Conservation (phyloP, 2,329 filamentous ascomycete species). For the Trichoderma harzianum region DNA sequence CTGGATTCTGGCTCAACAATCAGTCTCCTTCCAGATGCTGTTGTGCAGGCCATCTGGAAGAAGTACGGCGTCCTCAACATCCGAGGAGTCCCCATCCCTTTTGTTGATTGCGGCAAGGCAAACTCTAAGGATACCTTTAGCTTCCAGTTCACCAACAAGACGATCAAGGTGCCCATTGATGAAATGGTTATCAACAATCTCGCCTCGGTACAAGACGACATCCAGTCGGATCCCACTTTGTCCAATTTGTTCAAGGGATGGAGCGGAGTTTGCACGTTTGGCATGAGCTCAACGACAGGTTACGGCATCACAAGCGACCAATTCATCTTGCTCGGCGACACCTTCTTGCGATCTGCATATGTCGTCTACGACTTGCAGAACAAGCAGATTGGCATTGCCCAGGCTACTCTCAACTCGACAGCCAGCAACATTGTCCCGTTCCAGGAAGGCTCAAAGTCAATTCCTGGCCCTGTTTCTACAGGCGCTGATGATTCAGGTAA, state of each 20-base stretch:
- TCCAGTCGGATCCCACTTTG: conserved; percentile 42
- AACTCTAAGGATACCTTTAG: conserved; percentile 43
- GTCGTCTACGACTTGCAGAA: conserved; percentile 54
- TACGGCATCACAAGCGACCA: conserved; percentile 29
- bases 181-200: conserved; percentile 51
- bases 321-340: conserved; percentile 55
- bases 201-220: conserved; percentile 34
- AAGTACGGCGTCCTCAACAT: conserved; percentile 51
- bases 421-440: conserved; percentile 46
- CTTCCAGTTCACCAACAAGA: conserved; percentile 50
- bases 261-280: conserved; percentile 50
- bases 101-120: conserved; percentile 50
- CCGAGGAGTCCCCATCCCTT: conserved; percentile 40
- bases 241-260: conserved; percentile 36
- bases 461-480: conserved; percentile 33
- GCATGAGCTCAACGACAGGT: conserved; percentile 44
- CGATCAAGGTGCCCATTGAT: conserved; percentile 49
- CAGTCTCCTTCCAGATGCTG: conserved; percentile 61
- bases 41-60: conserved; percentile 50
- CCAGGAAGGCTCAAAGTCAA: conserved; percentile 31
- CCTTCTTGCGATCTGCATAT: conserved; percentile 55
- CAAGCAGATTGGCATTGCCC: conserved; percentile 49
- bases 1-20: conserved; percentile 73
- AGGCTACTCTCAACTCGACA: conserved; percentile 49
- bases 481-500: not conserved